These are phyloP conservation scores for Coemansia sp. DNA, from an alignment of 192 early-diverging fungal genomes.

Conservation along the genomic window DNA sequence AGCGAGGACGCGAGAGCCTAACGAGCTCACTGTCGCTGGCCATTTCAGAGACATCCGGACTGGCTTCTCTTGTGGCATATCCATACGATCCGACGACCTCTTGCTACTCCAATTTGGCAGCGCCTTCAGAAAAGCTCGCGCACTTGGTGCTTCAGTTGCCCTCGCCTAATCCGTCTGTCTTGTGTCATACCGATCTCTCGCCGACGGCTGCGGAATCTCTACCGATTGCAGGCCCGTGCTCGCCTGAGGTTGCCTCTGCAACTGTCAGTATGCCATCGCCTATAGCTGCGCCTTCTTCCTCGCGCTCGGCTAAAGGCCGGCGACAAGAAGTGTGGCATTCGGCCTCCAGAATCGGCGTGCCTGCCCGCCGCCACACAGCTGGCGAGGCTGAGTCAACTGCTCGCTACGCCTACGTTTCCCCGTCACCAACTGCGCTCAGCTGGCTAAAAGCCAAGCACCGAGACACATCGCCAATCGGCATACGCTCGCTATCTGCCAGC, in stretches of 20 bases:
- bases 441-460: constrained; percentile 30
- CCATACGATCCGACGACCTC: not conserved
- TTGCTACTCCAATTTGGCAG: not conserved
- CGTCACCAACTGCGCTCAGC: constrained; percentile 9
- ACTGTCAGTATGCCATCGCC: not conserved
- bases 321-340: not conserved
- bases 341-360: not conserved
- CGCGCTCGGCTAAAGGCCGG: not conserved
- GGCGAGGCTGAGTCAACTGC: constrained; percentile 33
- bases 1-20: constrained; percentile 8
- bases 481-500: constrained; percentile 25
- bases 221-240: not conserved
- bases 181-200: constrained; percentile 14
- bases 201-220: not conserved
- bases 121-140: not conserved
- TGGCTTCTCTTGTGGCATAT: constrained; percentile 6
- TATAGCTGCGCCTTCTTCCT: not conserved
- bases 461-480: constrained; percentile 41
- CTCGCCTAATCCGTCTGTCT: constrained; percentile 40
- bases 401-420: constrained; percentile 1
- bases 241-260: constrained; percentile 9
- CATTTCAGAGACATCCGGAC: not conserved
- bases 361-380: constrained; percentile 42
- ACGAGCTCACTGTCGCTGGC: not conserved
- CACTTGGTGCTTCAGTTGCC: constrained; percentile 30